These are phyloP conservation scores for Dalechampia spathulata DNA, from an alignment of 441 rosid species.

Conservation along the genomic window DNA sequence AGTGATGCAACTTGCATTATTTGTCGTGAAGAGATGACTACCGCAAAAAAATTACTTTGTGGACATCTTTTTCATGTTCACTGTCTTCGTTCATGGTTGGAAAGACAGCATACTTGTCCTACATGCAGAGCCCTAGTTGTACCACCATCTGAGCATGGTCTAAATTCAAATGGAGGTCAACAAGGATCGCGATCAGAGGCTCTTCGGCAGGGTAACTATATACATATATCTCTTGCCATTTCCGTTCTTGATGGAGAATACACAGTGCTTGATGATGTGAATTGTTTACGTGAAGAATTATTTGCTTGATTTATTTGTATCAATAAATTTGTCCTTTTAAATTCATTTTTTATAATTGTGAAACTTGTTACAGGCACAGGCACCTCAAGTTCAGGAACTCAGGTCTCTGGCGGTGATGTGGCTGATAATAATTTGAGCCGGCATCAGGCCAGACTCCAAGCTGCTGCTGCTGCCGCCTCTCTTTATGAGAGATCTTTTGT, in stretches of 20 bases:
- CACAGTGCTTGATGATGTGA: too few species aligned
- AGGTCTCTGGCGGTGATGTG: constrained; percentile 34
- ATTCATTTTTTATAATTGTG: constrained; percentile 4
- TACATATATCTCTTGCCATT: neutral
- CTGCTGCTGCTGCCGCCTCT: constrained; percentile 83
- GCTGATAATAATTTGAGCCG: constrained; percentile 37
- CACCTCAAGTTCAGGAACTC: constrained; percentile 35
- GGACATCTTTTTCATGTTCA: constrained; percentile 98
- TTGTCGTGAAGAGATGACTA: constrained; percentile 97
- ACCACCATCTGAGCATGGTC: constrained; percentile 57
- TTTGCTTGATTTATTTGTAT: too few species aligned
- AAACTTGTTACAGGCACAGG: constrained; percentile 28
- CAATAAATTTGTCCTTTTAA: too few species aligned
- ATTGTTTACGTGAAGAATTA: too few species aligned
- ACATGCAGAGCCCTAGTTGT: constrained; percentile 94
- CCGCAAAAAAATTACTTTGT: constrained; percentile 82
- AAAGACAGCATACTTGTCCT: constrained; percentile 95
- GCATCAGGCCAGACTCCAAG: constrained; percentile 82
- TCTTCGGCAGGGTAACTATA: constrained; percentile 49
- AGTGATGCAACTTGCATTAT: constrained; percentile 95
- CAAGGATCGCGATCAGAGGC: constrained; percentile 44
- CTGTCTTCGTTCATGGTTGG: constrained; percentile 98
- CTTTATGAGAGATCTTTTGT: constrained; percentile 77
- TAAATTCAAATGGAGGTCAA: constrained; percentile 45
- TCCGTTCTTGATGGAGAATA: too few species aligned